These are phyloP conservation scores for Acanthamoeba rhysodes DNA, from an alignment of 208 protist species.

Conservation along the genomic window DNA sequence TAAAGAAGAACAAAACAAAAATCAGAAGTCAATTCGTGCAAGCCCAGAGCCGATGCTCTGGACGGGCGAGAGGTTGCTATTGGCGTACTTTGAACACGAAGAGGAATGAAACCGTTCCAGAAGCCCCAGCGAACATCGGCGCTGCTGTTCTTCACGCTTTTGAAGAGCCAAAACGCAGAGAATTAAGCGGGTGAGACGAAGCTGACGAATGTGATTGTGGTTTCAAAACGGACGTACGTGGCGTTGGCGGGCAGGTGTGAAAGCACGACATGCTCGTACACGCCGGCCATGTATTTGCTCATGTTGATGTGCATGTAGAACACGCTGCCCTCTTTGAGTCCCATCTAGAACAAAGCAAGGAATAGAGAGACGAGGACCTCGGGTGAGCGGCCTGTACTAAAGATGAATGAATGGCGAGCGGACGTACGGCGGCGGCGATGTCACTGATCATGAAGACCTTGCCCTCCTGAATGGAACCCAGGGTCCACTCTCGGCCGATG, in stretches of 20 bases:
- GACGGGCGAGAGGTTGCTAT: background rate
- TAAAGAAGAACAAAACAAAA: background rate
- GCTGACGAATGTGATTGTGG: background rate
- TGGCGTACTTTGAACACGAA: background rate
- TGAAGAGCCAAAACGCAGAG: background rate
- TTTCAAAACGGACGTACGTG: background rate
- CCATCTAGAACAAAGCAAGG: background rate
- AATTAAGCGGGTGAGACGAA: background rate
- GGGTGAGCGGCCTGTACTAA: too few relatives aligned
- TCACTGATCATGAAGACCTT: conserved; percentile 39
- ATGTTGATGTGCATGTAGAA: conserved; percentile 57
- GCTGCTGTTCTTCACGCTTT: background rate
- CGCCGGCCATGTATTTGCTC: background rate
- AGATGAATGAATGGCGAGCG: background rate
- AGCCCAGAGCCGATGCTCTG: background rate
- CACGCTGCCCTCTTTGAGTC: background rate
- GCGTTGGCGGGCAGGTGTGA: background rate
- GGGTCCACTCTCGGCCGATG: conserved; percentile 22
- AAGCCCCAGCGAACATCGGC: background rate
- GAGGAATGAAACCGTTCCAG: conserved; percentile 26
- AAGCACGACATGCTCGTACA: conserved; percentile 48
- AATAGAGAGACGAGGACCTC: too few relatives aligned
- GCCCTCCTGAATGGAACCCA: background rate
- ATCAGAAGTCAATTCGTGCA: background rate
- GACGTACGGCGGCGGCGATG: background rate